These are phyloP conservation scores for Gyromitra esculenta DNA, from an alignment of 2,329 filamentous ascomycete genomes.

Conservation along the genomic window DNA sequence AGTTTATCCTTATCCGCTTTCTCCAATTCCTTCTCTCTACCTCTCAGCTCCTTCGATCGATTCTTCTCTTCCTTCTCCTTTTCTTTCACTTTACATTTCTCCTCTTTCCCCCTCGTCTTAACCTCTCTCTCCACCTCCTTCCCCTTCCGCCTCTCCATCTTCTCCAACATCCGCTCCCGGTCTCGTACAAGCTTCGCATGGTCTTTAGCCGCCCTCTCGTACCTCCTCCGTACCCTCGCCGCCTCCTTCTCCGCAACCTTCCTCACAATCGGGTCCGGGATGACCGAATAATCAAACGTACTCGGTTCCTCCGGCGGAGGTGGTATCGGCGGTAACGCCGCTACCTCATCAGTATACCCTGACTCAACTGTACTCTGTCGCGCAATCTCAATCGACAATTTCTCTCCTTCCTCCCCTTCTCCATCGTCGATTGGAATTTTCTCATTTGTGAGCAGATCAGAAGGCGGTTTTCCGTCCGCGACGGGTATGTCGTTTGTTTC, in stretches of 20 bases:
- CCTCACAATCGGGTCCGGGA: slow-evolving; percentile 71
- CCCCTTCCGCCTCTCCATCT: slow-evolving; percentile 59
- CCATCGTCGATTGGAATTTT: slow-evolving; percentile 4
- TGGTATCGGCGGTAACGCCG: slow-evolving; percentile 63
- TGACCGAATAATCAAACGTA: slow-evolving; percentile 68
- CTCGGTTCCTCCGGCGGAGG: slow-evolving; percentile 67
- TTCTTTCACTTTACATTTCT: slow-evolving; percentile 4
- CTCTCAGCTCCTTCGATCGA: slow-evolving; percentile 32
- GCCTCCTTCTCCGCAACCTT: slow-evolving; percentile 73
- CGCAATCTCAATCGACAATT: neutral
- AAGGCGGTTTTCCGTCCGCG: slow-evolving; percentile 14
- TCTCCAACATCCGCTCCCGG: slow-evolving; percentile 63
- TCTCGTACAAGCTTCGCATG: slow-evolving; percentile 70
- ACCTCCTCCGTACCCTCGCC: slow-evolving; percentile 65
- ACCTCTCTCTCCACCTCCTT: slow-evolving; percentile 23
- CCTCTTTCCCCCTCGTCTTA: neutral
- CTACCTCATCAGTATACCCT: neutral
- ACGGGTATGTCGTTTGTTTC: slow-evolving; percentile 8
- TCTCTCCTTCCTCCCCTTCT: neutral
- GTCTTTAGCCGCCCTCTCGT: slow-evolving; percentile 70
- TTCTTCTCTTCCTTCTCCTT: slow-evolving; percentile 33
- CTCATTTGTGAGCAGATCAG: slow-evolving; percentile 4
- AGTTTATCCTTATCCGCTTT: slow-evolving; percentile 28
- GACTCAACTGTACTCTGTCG: neutral
- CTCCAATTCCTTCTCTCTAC: slow-evolving; percentile 46